Conservation (phyloP, 768 basidiomycete species). For the Suillus subluteus region DNA sequence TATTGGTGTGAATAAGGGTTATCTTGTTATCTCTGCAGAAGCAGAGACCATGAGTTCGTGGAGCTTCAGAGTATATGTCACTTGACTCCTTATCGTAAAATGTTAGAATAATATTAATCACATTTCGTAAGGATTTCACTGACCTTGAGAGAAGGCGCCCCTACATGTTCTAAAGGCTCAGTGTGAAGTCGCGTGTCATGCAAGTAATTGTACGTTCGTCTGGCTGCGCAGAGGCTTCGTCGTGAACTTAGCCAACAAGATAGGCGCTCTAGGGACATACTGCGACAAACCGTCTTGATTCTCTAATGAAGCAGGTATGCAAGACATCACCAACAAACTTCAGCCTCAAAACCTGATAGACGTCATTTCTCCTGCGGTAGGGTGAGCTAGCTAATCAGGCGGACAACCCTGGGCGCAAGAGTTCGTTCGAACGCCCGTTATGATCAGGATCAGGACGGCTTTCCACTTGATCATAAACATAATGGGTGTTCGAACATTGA, state of each 20-base stretch:
- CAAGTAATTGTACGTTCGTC: background rate
- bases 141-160: background rate
- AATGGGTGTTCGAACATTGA: background rate
- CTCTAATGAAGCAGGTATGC: background rate
- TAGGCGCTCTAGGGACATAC: background rate
- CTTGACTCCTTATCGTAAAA: constrained; percentile 6
- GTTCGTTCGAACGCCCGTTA: background rate
- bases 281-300: background rate
- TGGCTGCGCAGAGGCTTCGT: background rate
- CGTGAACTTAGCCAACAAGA: background rate
- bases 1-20: background rate
- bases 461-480: background rate
- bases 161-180: background rate
- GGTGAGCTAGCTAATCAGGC: no score
- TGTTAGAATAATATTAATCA: background rate
- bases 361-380: background rate
- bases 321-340: background rate
- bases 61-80: background rate
- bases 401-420: background rate
- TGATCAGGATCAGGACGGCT: background rate
- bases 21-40: background rate
- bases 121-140: background rate
- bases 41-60: background rate
- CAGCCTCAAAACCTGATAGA: background rate
- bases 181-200: background rate